Conservation (phyloP, 1,284 basidiomycete genomes). For the Tylopilus orsonianus region DNA sequence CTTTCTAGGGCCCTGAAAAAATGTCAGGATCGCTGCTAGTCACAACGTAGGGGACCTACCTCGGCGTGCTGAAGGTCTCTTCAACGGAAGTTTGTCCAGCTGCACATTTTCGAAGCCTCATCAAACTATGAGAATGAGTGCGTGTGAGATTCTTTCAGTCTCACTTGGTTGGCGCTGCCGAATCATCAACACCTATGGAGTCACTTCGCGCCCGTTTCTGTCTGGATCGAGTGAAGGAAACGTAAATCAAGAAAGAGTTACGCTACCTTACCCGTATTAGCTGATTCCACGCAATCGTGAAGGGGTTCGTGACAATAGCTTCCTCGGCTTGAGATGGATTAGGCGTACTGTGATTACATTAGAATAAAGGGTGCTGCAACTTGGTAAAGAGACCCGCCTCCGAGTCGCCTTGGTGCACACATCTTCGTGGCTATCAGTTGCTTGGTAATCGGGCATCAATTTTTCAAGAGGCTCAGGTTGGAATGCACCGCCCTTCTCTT, state of each 20-base stretch:
- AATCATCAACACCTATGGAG: conserved; percentile 12
- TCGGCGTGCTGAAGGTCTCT: conserved; percentile 10
- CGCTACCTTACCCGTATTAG: conserved; percentile 22
- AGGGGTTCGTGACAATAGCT: conserved; percentile 21
- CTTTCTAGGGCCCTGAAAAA: conserved; percentile 1
- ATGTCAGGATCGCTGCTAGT: not conserved
- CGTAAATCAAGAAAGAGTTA: not conserved
- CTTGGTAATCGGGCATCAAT: conserved; percentile 13
- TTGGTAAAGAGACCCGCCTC: no score
- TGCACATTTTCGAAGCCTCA: conserved; percentile 15
- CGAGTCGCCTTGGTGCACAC: not conserved
- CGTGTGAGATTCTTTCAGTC: not conserved
- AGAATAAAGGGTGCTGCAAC: not conserved
- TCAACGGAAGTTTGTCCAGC: conserved; percentile 1
- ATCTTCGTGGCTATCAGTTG: not conserved
- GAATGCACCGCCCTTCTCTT: conserved; percentile 28
- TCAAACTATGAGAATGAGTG: not conserved
- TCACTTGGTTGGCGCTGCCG: conserved; percentile 23
- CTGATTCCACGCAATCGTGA: conserved; percentile 25
- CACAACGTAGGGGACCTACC: conserved; percentile 5
- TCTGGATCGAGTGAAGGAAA: conserved; percentile 13
- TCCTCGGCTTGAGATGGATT: conserved; percentile 1
- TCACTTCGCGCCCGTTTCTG: conserved; percentile 24
- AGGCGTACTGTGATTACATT: conserved; percentile 4
- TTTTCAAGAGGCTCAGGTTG: conserved; percentile 26